These are phyloP conservation scores for Coniosporium apollinis DNA, from an alignment of 495 filamentous ascomycete genomes.

Conservation along the genomic window DNA sequence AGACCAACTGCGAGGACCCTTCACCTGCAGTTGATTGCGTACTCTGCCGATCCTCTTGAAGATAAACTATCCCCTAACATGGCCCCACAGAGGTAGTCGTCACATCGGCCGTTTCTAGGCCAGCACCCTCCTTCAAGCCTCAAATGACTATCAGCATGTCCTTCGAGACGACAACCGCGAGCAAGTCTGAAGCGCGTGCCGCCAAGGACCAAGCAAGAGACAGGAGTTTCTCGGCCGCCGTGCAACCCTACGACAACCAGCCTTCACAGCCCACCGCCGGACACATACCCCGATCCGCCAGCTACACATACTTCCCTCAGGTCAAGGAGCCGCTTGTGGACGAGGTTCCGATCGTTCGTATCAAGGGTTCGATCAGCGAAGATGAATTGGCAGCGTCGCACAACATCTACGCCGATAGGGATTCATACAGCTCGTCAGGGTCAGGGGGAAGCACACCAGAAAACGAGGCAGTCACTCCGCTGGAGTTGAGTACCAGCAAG, in stretches of 20 bases:
- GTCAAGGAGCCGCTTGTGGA: conserved; percentile 2
- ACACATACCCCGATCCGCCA: conserved; percentile 10
- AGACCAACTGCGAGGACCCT: too few relatives aligned
- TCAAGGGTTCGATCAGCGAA: conserved; percentile 11
- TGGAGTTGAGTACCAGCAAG: conserved; percentile 1
- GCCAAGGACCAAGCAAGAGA: neutral
- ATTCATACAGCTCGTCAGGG: conserved; percentile 11
- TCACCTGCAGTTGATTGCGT: too few relatives aligned
- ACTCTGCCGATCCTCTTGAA: too few relatives aligned
- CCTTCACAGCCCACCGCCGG: neutral
- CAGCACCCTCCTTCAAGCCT: too few relatives aligned
- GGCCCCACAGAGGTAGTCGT: too few relatives aligned
- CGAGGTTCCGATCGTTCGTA: conserved; percentile 3
- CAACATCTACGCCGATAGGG: conserved; percentile 3
- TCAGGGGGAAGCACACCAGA: conserved; percentile 13
- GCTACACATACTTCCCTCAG: conserved; percentile 11
- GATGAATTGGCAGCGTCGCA: conserved; percentile 4
- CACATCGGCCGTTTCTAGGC: too few relatives aligned
- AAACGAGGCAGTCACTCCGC: neutral
- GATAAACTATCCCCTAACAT: too few relatives aligned
- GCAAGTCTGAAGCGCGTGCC: neutral
- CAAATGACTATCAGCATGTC: too few relatives aligned
- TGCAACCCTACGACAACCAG: neutral
- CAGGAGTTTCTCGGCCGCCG: neutral
- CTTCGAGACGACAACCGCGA: too few relatives aligned